Evolutionary conservation across 2,329 filamentous ascomycete genomes (phyloP), one percentile per base, ranked within the genome.

Genomic region (Fusarium sp.): DNA sequence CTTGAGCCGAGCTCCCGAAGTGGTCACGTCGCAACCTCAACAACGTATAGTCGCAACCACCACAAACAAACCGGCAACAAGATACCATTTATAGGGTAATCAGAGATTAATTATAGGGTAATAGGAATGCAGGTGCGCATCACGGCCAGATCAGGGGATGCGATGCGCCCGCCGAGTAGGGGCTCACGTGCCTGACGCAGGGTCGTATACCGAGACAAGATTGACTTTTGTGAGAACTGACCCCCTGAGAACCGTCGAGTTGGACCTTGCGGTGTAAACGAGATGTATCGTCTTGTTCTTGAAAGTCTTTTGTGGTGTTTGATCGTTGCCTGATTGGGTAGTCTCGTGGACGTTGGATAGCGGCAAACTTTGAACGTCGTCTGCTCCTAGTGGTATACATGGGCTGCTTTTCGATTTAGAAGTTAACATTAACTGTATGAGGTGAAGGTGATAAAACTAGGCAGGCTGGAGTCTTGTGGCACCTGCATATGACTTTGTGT

Each of bases 51-150:
- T 13, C 2, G 29, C 59, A 62, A 31, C 59, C 59, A 62, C 25
- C 5, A 3, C 40, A 29, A 5, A 52, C n/a, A n/a, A n/a, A n/a
- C n/a, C n/a, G n/a, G 6, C 16, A 6, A 27, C 16, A 1, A 16
- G 14, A 35, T 47, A 5, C 18, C 20, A 31, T 54, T 31, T 54
- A 45, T 61, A 33, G 36, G 68, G 68, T 64, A 67, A 67, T 70
- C 5, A 4, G 29, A 22, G 18, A 27, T 31, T 14, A 33, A 16
- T 63, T 64, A 64, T 68, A 68, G 65, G 61, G 69, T 71, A 69
- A 71, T 71, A 13, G 25, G 58, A 65, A 63, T 50, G 20, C 31
- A 56, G 18, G 33, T 38, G 8, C 47, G n/a, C 60, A 54, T 63
- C 60, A 63, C 22, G 60, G 7, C 29, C 5, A 25, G 42, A 54